A percentile compares a stretch with the other conserved stretches of the same genome.
phyloP scores from a whole-genome alignment of 1,284 basidiomycete species.

The Abortiporus biennis region DNA sequence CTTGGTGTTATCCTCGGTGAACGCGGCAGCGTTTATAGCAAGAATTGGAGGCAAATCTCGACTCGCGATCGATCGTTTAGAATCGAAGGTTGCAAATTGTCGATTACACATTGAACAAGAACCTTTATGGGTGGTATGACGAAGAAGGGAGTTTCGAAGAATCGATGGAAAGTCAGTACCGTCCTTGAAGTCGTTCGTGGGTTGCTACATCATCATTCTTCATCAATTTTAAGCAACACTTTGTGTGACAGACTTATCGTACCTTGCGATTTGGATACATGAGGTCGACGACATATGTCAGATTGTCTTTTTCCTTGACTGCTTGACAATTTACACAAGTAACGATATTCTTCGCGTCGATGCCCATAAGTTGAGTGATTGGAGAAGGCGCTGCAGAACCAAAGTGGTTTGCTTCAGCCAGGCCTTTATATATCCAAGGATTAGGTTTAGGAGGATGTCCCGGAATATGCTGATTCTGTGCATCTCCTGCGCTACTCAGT shows the following conservation, averaged over 20 bases:
- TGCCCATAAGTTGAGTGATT: conserved; percentile 77
- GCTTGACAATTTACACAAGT: conserved; percentile 75
- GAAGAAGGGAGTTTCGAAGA: conserved; percentile 72
- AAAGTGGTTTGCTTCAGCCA: conserved; percentile 20
- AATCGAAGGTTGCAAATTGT: conserved; percentile 68
- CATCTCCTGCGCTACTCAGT: conserved; percentile 64
- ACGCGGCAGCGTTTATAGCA: conserved; percentile 81
- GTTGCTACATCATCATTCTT: conserved; percentile 12
- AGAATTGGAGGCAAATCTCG: conserved; percentile 81
- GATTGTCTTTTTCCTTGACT: conserved; percentile 64
- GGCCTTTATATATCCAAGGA: conserved; percentile 39
- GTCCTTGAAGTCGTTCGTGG: conserved; percentile 44
- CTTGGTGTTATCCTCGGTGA: conserved; percentile 69
- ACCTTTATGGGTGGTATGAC: conserved; percentile 81
- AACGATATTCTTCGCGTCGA: conserved; percentile 70
- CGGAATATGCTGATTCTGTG: conserved; percentile 48
- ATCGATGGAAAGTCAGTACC: conserved; percentile 64
- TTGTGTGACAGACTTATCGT: conserved; percentile 29
- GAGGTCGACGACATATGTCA: conserved; percentile 83
- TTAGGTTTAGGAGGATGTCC: too few relatives aligned
- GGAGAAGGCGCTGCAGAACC: conserved; percentile 42
- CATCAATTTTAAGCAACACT: conserved; percentile 18
- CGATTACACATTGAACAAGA: conserved; percentile 78
- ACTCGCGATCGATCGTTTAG: conserved; percentile 64
- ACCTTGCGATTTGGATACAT: conserved; percentile 80